A percentile compares a stretch with the other conserved stretches of the same genome.
Conservation (phyloP, 495 filamentous ascomycete genomes). For the Neurospora discreta region DNA sequence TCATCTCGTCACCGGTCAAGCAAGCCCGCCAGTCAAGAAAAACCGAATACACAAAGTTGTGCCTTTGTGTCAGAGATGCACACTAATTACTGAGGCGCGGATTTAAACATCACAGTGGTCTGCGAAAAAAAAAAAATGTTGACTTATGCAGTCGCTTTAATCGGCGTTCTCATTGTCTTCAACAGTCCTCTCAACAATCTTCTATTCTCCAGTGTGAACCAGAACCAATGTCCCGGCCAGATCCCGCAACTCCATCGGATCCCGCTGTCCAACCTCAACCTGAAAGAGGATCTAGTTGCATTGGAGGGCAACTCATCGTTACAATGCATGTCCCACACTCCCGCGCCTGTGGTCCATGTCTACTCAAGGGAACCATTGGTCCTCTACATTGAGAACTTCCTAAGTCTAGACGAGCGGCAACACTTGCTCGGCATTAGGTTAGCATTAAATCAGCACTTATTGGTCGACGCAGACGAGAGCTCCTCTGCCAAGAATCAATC, state of each 20-base stretch:
- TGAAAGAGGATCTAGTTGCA: slow-evolving; percentile 30
- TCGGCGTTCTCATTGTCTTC: slow-evolving; percentile 17
- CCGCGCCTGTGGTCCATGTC: slow-evolving; percentile 25
- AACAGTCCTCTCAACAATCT: slow-evolving; percentile 13
- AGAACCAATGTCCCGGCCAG: background rate
- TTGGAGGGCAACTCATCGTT: slow-evolving; percentile 22
- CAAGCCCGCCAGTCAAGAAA: background rate
- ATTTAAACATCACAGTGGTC: background rate
- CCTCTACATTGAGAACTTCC: slow-evolving; percentile 35
- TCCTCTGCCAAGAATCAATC: background rate
- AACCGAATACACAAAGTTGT: no score
- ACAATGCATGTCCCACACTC: slow-evolving; percentile 14
- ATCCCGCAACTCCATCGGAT: slow-evolving; percentile 19
- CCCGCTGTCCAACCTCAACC: slow-evolving; percentile 23
- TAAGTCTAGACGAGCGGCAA: slow-evolving; percentile 21
- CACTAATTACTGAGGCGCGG: background rate
- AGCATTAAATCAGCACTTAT: no score
- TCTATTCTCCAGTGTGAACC: slow-evolving; percentile 3
- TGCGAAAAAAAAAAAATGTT: slow-evolving; percentile 18
- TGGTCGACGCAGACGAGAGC: no score
- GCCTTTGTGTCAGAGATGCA: background rate
- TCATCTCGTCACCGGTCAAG: background rate
- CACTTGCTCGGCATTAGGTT: slow-evolving; percentile 33
- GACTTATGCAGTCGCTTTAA: slow-evolving; percentile 13
- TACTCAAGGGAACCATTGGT: slow-evolving; percentile 33